Evolutionary conservation across 2,329 filamentous ascomycete species (phyloP).

Genomic region (Plenodomus tracheiphilus): DNA sequence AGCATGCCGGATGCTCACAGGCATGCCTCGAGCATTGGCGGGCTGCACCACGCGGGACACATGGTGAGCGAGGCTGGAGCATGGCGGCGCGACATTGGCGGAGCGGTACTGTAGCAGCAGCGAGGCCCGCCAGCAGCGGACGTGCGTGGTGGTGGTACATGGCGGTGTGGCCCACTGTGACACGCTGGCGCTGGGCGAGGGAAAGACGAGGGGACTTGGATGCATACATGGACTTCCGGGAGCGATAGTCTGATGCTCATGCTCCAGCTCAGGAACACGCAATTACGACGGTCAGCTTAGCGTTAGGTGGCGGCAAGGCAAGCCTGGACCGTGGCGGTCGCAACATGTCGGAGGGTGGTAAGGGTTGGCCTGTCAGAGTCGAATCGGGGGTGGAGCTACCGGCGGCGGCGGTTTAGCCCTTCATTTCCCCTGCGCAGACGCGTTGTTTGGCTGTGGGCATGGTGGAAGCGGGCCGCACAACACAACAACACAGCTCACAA

Average conservation of each 20-base stretch:
- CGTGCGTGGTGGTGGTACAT: constrained; percentile 5
- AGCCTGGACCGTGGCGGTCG: constrained; percentile 6
- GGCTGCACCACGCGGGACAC: constrained; percentile 29
- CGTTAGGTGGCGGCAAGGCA: background rate
- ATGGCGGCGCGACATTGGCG: constrained; percentile 24
- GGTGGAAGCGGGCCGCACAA: constrained; percentile 26
- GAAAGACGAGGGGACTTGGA: constrained; percentile 12
- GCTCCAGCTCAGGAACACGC: background rate
- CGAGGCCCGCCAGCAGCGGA: constrained; percentile 20
- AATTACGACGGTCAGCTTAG: background rate
- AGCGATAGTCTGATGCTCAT: background rate
- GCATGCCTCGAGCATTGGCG: constrained; percentile 31
- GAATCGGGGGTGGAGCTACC: constrained; percentile 27
- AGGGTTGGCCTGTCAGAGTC: constrained; percentile 35
- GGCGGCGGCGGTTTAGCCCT: constrained; percentile 27
- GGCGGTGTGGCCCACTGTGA: background rate
- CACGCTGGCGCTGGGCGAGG: constrained; percentile 14
- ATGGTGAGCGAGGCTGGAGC: constrained; percentile 28
- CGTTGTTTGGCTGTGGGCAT: constrained; percentile 39
- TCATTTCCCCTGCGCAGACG: constrained; percentile 38
- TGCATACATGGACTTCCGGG: background rate
- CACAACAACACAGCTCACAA: constrained; percentile 18
- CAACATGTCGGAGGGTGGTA: constrained; percentile 20
- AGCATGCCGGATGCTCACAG: constrained; percentile 35
- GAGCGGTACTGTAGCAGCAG: constrained; percentile 26